Evolutionary conservation across 1,284 basidiomycete genomes (phyloP).

Genomic region (Vanrija sp.): DNA sequence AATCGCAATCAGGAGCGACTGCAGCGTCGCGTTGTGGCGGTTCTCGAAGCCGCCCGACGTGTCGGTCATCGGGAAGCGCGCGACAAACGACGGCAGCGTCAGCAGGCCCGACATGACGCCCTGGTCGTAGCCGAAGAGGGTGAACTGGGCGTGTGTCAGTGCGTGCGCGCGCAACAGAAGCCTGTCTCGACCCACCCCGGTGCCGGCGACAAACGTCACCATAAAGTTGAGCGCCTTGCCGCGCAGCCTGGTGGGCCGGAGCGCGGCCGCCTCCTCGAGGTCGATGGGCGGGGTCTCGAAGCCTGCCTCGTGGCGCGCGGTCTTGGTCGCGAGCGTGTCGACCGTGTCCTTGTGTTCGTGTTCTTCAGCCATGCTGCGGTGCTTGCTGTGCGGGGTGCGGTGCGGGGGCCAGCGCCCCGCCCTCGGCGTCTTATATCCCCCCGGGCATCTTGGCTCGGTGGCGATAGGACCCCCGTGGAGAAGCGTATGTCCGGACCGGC

Average conservation of each 20-base stretch:
- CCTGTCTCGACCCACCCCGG: slow-evolving; percentile 2
- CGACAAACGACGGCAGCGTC: slow-evolving; percentile 31
- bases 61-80: slow-evolving; percentile 24
- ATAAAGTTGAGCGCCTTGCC: slow-evolving; percentile 10
- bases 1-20: slow-evolving; percentile 45
- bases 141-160: background rate
- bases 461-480: too few species aligned
- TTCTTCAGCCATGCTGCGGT: too few species aligned
- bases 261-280: slow-evolving; percentile 2
- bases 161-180: too few species aligned
- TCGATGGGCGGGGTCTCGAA: slow-evolving; percentile 8
- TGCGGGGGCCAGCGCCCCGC: too few species aligned
- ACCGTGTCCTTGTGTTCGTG: too few species aligned
- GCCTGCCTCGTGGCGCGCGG: background rate
- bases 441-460: too few species aligned
- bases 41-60: background rate
- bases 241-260: slow-evolving; percentile 4
- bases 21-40: slow-evolving; percentile 26
- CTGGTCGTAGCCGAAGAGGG: slow-evolving; percentile 32
- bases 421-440: too few species aligned
- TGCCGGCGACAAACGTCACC: slow-evolving; percentile 17
- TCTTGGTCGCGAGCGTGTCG: too few species aligned
- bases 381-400: too few species aligned
- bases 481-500: too few species aligned
- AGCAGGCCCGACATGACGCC: slow-evolving; percentile 46